These are phyloP conservation scores for Plasmopara muralis DNA, from an alignment of 352 stramenopile species.

Conservation along the genomic window DNA sequence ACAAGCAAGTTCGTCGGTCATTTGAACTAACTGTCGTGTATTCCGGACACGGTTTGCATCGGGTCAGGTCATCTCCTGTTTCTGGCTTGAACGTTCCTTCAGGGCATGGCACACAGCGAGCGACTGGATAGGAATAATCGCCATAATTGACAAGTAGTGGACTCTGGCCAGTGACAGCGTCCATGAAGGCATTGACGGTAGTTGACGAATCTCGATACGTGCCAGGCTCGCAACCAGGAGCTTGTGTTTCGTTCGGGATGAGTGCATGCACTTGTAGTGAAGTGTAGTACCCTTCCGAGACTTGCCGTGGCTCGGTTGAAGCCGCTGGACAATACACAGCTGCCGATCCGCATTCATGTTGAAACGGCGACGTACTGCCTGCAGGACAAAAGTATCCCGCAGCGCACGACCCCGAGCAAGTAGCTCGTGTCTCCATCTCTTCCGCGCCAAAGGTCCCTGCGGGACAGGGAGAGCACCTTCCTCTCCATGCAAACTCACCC, in stretches of 20 bases:
- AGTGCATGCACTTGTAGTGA: constrained; percentile 25
- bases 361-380: constrained; percentile 34
- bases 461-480: constrained; percentile 57
- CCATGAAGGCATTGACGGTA: constrained; percentile 27
- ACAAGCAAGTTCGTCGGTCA: constrained; percentile 53
- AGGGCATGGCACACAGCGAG: constrained; percentile 52
- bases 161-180: constrained; percentile 37
- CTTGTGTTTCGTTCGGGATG: constrained; percentile 4
- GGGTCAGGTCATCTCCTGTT: constrained; percentile 33
- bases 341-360: constrained; percentile 44
- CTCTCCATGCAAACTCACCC: constrained; percentile 55
- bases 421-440: constrained; percentile 31
- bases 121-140: constrained; percentile 45
- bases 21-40: constrained; percentile 33
- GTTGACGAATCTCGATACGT: constrained; percentile 21
- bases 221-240: constrained; percentile 20
- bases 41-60: constrained; percentile 47
- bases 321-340: constrained; percentile 41
- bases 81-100: constrained; percentile 61
- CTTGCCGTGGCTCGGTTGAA: constrained; percentile 20
- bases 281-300: constrained; percentile 43
- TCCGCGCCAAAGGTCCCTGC: constrained; percentile 45
- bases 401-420: constrained; percentile 53
- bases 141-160: constrained; percentile 54
- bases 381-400: constrained; percentile 63